Evolutionary conservation across 306 rosid species (phyloP).

Genomic region (Lagenaria siceraria): DNA sequence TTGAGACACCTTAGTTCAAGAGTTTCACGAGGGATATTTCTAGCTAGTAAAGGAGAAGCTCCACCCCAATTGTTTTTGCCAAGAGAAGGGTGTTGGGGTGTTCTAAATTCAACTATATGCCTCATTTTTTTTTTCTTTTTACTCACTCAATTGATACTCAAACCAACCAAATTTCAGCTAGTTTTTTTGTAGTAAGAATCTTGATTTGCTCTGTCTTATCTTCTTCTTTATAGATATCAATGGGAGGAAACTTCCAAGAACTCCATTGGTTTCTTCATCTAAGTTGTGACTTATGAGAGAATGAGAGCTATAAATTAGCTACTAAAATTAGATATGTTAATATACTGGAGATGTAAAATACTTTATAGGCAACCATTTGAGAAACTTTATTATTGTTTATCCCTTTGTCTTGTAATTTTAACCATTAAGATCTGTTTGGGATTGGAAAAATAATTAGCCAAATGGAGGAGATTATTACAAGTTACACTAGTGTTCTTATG

Average conservation of each 20-base stretch:
- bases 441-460: neutral
- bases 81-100: slow-evolving; percentile 59
- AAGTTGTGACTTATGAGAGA: neutral
- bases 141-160: neutral
- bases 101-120: slow-evolving; percentile 36
- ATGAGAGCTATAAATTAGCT: neutral
- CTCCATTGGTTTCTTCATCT: slow-evolving; percentile 21
- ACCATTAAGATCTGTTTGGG: no score
- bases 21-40: slow-evolving; percentile 50
- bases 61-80: slow-evolving; percentile 75
- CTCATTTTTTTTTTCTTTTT: neutral
- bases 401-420: neutral
- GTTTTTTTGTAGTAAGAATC: neutral
- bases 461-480: neutral
- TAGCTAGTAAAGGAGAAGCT: slow-evolving; percentile 69
- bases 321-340: neutral
- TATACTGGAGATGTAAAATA: neutral
- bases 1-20: slow-evolving; percentile 45
- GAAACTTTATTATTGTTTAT: neutral
- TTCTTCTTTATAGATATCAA: neutral
- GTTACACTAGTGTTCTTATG: no score
- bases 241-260: neutral
- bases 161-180: neutral
- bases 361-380: neutral
- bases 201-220: neutral